Conservation (phyloP, 805 yeast genomes). For the Candida oleophila region DNA sequence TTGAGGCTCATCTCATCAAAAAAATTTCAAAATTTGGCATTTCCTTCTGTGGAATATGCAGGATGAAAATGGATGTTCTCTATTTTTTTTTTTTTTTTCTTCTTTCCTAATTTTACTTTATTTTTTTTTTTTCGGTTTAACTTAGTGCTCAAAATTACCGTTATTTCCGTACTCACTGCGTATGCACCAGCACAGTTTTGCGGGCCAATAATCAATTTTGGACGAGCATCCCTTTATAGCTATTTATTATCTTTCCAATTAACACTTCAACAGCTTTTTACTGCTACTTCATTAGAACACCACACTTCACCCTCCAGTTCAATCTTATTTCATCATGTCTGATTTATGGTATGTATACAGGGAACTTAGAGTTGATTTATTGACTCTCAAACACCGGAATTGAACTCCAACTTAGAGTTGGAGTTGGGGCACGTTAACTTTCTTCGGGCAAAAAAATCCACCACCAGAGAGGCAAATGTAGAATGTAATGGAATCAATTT, state of each 20-base stretch:
- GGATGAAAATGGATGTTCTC: too few species aligned
- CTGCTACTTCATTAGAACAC: not conserved
- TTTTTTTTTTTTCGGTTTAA: too few species aligned
- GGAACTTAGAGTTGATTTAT: too few species aligned
- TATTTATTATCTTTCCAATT: conserved; percentile 1
- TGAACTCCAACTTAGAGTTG: too few species aligned
- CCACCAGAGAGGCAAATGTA: not conserved
- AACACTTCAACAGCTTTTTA: not conserved
- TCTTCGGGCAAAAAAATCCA: not conserved
- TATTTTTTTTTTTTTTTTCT: too few species aligned
- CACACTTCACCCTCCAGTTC: not conserved
- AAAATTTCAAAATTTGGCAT: not conserved
- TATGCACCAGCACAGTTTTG: conserved; percentile 1
- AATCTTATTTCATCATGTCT: conserved; percentile 46
- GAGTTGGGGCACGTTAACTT: not conserved
- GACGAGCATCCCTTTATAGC: conserved; percentile 5
- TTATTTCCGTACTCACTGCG: not conserved
- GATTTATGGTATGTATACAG: conserved; percentile 65
- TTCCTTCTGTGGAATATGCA: not conserved
- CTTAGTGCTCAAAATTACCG: not conserved
- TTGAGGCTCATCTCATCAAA: not conserved
- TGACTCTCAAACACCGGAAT: too few species aligned
- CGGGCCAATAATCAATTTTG: conserved; percentile 3
- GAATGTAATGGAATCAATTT: too few species aligned
- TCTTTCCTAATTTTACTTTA: not conserved